Evolutionary conservation across 2,329 filamentous ascomycete genomes (phyloP), one percentile per base, ranked within the genome.

Genomic region (Leptographium lundbergii): DNA sequence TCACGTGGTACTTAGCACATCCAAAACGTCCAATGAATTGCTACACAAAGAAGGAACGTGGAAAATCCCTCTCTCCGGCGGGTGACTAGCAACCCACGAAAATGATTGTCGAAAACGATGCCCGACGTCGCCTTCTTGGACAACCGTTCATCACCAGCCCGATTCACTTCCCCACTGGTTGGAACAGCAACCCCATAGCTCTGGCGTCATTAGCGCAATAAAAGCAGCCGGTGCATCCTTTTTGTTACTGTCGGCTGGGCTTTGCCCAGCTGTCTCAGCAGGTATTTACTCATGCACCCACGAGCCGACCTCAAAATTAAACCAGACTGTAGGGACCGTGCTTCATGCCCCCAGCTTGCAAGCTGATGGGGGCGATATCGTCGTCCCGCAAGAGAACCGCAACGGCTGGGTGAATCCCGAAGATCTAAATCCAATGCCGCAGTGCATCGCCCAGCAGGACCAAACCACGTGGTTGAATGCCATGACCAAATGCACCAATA

Each of bases 361-460:
- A 14, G 11, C 52, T 24, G 32, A 36, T 39, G 52, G 19, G 3
- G 52, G 24, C 24, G 32, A 11, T 13, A 29, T 11, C 11, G 4
- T 55, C 5, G 1, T 27, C 6, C 53, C 53, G 11, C 32, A 27
- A 45, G 22, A 32, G 6, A 57, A 57, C 14, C 45, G 22, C 19
- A 14, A 57, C 36, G 55, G 55, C 27, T 57, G 55, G 55, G 55
- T 57, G 27, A 57, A 57, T 29, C 55, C 55, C 3, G 55, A 50
- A 48, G 55, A 57, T 42, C 5, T 57, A 6, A 3, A 27, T 13
- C 55, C 55, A 13, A 57, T 57, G 55, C 55, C 55, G n/a, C 55
- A 48, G 45, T 57, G 55, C 45, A 48, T 57, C 7, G 55, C 55
- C 42, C 55, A 57, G 55, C 55, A 57, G 22, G n/a, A 50, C n/a